Conservation (phyloP, 1,284 basidiomycete genomes). For the Naganishia sp. region DNA sequence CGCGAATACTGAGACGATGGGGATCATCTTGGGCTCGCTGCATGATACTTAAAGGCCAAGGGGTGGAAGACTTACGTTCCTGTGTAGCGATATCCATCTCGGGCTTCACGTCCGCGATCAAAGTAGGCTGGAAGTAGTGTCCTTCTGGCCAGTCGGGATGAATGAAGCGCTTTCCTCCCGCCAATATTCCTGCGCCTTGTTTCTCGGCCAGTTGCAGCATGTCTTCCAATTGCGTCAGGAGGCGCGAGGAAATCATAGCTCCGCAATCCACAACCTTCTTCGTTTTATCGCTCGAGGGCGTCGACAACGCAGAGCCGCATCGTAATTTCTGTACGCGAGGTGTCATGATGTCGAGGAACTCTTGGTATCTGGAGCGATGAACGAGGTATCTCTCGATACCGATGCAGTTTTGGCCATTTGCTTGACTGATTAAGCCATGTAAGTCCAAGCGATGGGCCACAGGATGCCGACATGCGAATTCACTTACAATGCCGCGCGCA, state of each 20-base stretch:
- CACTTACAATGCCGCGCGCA: conserved; percentile 86
- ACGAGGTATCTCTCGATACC: conserved; percentile 92
- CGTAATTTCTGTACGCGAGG: conserved; percentile 68
- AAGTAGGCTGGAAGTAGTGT: conserved; percentile 82
- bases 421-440: conserved; percentile 64
- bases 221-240: conserved; percentile 69
- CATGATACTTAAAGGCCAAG: neutral
- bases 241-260: conserved; percentile 57
- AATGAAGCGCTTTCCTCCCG: conserved; percentile 65
- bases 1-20: conserved; percentile 69
- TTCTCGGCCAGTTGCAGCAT: conserved; percentile 71
- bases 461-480: no score
- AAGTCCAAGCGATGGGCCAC: no score
- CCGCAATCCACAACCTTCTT: conserved; percentile 47
- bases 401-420: conserved; percentile 93
- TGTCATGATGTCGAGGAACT: conserved; percentile 66
- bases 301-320: conserved; percentile 55
- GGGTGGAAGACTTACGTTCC: conserved; percentile 63
- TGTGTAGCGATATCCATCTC: conserved; percentile 73
- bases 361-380: conserved; percentile 70
- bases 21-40: conserved; percentile 1
- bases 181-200: conserved; percentile 68
- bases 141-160: conserved; percentile 70
- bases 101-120: conserved; percentile 76
- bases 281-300: conserved; percentile 15